Evolutionary conservation across 2,329 filamentous ascomycete genomes (phyloP), one percentile per base, ranked within the genome.

Genomic region (Lachnellula suecica): DNA sequence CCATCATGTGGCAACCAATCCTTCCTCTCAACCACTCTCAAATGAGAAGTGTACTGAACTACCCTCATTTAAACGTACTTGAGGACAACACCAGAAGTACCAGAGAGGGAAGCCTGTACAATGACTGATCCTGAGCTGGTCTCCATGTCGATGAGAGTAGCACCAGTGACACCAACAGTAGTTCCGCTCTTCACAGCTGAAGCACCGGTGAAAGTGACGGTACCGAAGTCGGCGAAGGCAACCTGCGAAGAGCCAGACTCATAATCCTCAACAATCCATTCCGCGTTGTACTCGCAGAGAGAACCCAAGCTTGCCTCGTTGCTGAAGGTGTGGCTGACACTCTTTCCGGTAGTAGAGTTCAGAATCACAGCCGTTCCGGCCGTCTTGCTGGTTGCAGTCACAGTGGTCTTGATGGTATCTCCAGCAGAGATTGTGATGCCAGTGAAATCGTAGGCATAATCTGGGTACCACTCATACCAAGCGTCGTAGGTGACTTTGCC

Each of bases 381-480:
- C 31, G 69, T 80, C 47, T 74, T 70, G 44, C 79, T 66, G 29
- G 68, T 69, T n/a, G 74, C 71, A 1, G 68, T 70, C 9, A 66
- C 73, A 56, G 51, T 66, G 55, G 74, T 62, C 24, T 61, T 68
- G 50, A 81, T 72, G 4, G 65, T 62, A 49, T 81, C 71, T 13
- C 78, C 78, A 1, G 72, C 72, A 17, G 63, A 59, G 46, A 81
- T 66, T 2, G 62, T 49, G 53, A 83, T 70, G 49, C 70, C 70
- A 13, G 29, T 65, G 66, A 82, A 83, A 61, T 79, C 74, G 59
- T 79, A 75, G 23, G 79, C 74, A 58, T 76, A 76, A 61, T 81
- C 76, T 1, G 81, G 80, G 59, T 77, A 82, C 81, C 80, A 84
- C 65, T 84, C 81, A 61, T 81, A 84, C 79, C 81, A 84, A 17